Percentiles rank a stretch among this genome's conserved stretches.
These are phyloP conservation scores for Pseudogymnoascus sp. DNA, from an alignment of 2,329 filamentous ascomycete species.

Conservation along the genomic window DNA sequence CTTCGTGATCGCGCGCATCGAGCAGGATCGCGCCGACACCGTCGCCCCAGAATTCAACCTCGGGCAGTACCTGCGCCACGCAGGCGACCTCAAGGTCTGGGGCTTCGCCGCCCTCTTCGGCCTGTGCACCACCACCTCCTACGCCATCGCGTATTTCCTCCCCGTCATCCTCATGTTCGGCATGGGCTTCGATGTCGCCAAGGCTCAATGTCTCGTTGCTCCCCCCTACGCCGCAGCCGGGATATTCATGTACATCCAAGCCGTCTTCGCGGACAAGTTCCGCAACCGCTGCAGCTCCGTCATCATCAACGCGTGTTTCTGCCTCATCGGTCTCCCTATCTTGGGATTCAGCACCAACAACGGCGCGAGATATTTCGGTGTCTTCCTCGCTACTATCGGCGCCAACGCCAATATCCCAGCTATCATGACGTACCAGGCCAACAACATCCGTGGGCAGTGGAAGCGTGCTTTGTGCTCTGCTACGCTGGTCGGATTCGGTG, in stretches of 20 bases:
- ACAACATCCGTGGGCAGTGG: slow-evolving; percentile 84
- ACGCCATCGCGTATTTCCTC: slow-evolving; percentile 69
- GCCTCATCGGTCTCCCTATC: slow-evolving; percentile 29
- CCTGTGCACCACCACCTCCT: slow-evolving; percentile 62
- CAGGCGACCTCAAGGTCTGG: slow-evolving; percentile 51
- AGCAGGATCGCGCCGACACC: slow-evolving; percentile 48
- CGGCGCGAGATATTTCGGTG: slow-evolving; percentile 47
- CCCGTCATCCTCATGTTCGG: slow-evolving; percentile 59
- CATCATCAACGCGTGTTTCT: slow-evolving; percentile 41
- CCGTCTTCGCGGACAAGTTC: slow-evolving; percentile 44
- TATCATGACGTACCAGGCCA: slow-evolving; percentile 72
- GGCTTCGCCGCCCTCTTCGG: slow-evolving; percentile 52
- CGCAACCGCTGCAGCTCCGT: slow-evolving; percentile 43
- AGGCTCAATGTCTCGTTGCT: slow-evolving; percentile 45
- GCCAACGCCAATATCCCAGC: slow-evolving; percentile 68
- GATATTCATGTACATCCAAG: slow-evolving; percentile 35
- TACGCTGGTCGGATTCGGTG: slow-evolving; percentile 67
- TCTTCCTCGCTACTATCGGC: slow-evolving; percentile 41
- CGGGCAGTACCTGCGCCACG: slow-evolving; percentile 38
- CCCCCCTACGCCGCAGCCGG: slow-evolving; percentile 40
- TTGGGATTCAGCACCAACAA: slow-evolving; percentile 41
- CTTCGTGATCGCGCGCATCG: slow-evolving; percentile 44
- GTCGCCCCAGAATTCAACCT: slow-evolving; percentile 38
- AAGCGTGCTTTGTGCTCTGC: slow-evolving; percentile 75
- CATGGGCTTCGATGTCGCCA: slow-evolving; percentile 44